Conservation (phyloP, 2,329 filamentous ascomycete genomes). For the Penicillium sp. region DNA sequence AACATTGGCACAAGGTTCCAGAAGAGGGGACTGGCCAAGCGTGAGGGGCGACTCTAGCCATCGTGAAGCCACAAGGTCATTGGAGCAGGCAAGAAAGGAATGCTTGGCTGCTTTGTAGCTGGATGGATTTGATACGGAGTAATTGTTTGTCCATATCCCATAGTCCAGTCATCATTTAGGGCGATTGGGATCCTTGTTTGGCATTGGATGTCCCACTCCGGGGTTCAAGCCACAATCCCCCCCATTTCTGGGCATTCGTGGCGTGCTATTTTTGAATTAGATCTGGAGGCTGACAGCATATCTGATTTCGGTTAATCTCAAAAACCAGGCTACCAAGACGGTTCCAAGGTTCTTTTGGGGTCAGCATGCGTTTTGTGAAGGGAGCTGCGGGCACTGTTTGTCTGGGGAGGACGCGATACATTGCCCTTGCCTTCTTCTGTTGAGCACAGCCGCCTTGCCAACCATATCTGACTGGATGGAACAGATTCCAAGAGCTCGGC, state of each 20-base stretch:
- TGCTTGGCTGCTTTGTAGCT: conserved; percentile 18
- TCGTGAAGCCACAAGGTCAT: conserved; percentile 14
- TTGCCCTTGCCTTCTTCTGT: not conserved
- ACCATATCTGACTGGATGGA: conserved; percentile 4
- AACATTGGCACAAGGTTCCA: conserved; percentile 3
- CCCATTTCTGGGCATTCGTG: conserved; percentile 5
- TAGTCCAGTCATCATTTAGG: conserved; percentile 11
- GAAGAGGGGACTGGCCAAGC: conserved; percentile 11
- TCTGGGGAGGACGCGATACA: too few relatives aligned
- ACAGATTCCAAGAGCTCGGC: conserved; percentile 20
- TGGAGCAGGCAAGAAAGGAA: conserved; percentile 10
- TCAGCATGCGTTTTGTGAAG: too few relatives aligned
- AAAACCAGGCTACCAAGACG: too few relatives aligned
- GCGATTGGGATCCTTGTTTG: not conserved
- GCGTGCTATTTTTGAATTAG: not conserved
- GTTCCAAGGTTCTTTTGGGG: too few relatives aligned
- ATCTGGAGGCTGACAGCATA: conserved; percentile 1
- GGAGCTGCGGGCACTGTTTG: too few relatives aligned
- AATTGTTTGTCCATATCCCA: conserved; percentile 1
- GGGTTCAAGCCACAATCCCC: conserved; percentile 6
- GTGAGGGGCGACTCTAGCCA: conserved; percentile 14
- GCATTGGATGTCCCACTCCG: conserved; percentile 17
- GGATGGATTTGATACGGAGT: conserved; percentile 2
- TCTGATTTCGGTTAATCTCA: too few relatives aligned
- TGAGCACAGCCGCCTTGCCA: conserved; percentile 15